Evolutionary conservation across 495 filamentous ascomycete species (phyloP), one percentile per base, ranked within the genome.

Genomic region (Podospora sp.): DNA sequence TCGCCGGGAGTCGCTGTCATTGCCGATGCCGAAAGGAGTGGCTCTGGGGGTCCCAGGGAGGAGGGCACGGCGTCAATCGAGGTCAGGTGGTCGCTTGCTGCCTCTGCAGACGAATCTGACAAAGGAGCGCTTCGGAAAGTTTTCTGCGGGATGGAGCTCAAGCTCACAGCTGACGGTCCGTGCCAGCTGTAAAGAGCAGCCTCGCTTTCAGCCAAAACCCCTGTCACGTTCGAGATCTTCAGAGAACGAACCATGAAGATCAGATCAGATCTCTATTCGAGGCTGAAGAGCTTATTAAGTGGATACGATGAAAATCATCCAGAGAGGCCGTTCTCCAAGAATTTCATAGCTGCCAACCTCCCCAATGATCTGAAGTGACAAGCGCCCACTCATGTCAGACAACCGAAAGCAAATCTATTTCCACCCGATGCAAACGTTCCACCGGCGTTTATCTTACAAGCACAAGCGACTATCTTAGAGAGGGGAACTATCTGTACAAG

Each of bases 1-100:
- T 64, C 33, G 16, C 53, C 12, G 8, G 65, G 26, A 58, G 57
- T 14, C 57, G 53, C 55, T 57, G 64, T 71, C 72, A 71, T 72
- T 61, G 65, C 72, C 55, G 58, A 63, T 12, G 27, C 12, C 8
- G 18, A 35, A 35, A 27, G 2, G 26, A 55, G 12, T 46, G 40
- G 40, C 40, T 46, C 40, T 12, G 40, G 40, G 12, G 16, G 4
- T 14, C 40, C 40, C 2, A 14, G 40, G 40, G 12, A 11, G 40
- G 14, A 6, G 40, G 40, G 40, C 40, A 46, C 11, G 40, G 40
- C 40, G 40, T 46, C 40, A 46, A 46, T 46, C 40, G 40, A 46
- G 40, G 40, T 46, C 40, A 46, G 40, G 22, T 25, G 22, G 53
- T 12, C 53, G 53, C 53, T 57, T 57, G 53, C 40, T 18, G 16